Base-by-base conservation (phyloP, 2,329 filamentous ascomycete species). In the Exophiala xenobiotica region DNA sequence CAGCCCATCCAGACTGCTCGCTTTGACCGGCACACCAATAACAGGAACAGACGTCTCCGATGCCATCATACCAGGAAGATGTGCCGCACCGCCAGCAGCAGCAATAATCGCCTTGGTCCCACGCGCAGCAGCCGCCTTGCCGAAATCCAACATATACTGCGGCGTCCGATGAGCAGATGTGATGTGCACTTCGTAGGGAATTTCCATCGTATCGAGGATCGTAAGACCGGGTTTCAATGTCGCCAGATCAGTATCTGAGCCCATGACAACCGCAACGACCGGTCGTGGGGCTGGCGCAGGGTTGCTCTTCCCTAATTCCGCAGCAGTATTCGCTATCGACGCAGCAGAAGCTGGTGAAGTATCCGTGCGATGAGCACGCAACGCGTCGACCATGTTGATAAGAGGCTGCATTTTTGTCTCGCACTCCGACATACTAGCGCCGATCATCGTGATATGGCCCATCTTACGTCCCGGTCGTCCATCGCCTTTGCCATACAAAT, bases 381-480 rank as follows among this genome's bases (percentile, higher is more conserved):
- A 96, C 14, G 86, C 81, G 14, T 97, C 92, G 53, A 96, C 90
- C 62, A 80, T 72, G 38, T 84, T 73, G 52, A 95, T 81, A 18
- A 96, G 78, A 2, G 83, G 83, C 45, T 86, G 81, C 29, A 86
- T 81, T 11, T 85, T 78, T 12, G 78, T 74, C 65, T 87, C 81
- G n/a, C 86, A 83, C 62, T 85, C 78, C 29, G 79, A 73, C 65
- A 91, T 82, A 0, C 81, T 83, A 9, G 80, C 76, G 1, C 83
- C 84, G 1, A 88, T 87, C 29, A 95, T 73, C 1, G 91, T 97
- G 61, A 99, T 82, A 68, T 99, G 93, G 8, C 92, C 92, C 74
- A 97, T 97, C 71, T 97, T 99, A 39, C 93, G 85, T 26, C 89
- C 87, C 3, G 88, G 89, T 62, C 90, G 88, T 20, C 90, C 87